phyloP scores from a whole-genome alignment of 805 yeast genomes.

The Suhomyces sp. region DNA sequence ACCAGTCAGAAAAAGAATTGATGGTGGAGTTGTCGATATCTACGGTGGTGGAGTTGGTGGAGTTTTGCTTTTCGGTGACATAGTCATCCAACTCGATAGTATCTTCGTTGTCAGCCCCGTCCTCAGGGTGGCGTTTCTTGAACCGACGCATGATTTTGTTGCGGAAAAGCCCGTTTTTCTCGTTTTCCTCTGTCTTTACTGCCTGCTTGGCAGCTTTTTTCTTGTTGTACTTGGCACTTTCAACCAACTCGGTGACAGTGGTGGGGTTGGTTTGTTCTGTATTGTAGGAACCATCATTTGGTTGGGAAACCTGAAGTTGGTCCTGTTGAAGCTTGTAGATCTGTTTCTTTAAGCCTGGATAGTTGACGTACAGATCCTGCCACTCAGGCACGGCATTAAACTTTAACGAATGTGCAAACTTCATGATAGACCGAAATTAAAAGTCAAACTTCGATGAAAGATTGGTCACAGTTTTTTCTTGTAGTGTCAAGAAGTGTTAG shows the following conservation, averaged over 20 bases:
- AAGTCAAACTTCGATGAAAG: too few relatives aligned
- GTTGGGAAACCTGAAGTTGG: conserved; percentile 20
- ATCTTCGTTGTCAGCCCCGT: not conserved
- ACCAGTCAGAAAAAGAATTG: conserved; percentile 9
- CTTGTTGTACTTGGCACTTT: conserved; percentile 5
- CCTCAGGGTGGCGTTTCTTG: conserved; percentile 8
- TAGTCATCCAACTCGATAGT: not conserved
- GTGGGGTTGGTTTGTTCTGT: conserved; percentile 17
- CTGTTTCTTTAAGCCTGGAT: conserved; percentile 50
- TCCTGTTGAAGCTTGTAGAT: conserved; percentile 52
- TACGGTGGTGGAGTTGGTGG: conserved; percentile 11
- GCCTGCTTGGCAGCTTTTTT: conserved; percentile 1
- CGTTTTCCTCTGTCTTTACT: not conserved
- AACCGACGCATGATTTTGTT: conserved; percentile 18
- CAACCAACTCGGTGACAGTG: conserved; percentile 29
- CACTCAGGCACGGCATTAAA: conserved; percentile 56
- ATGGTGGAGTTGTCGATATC: conserved; percentile 19
- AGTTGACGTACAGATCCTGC: conserved; percentile 45
- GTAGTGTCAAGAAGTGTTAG: too few relatives aligned
- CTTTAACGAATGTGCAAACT: conserved; percentile 48
- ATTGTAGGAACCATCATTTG: conserved; percentile 23
- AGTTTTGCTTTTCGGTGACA: conserved; percentile 8
- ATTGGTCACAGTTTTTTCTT: not conserved
- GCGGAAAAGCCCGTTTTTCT: not conserved
- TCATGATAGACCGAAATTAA: conserved; percentile 28